Percentiles rank a stretch among this genome's conserved stretches.
These are phyloP conservation scores for Flaveria brownii DNA, from an alignment of 129 eudicot genomes.

Conservation along the genomic window DNA sequence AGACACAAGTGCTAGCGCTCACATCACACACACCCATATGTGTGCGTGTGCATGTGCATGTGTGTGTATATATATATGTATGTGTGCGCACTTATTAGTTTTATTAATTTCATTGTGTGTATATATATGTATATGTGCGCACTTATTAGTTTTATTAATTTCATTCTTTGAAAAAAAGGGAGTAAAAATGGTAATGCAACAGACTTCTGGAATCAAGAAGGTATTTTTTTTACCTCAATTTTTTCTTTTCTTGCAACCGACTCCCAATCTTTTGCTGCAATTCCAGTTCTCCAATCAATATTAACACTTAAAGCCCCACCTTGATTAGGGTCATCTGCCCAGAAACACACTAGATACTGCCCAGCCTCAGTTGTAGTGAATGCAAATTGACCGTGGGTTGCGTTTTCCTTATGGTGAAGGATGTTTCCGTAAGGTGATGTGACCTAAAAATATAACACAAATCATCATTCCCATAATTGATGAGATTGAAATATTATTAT, in stretches of 20 bases:
- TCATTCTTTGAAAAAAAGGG: not conserved
- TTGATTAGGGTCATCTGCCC: slow-evolving; percentile 64
- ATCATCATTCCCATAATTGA: not conserved
- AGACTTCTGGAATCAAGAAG: not conserved
- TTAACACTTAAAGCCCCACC: slow-evolving; percentile 70
- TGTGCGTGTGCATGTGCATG: too few species aligned
- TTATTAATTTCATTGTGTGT: not conserved
- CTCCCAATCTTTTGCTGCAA: slow-evolving; percentile 97
- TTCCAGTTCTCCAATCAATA: slow-evolving; percentile 91
- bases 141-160: not conserved
- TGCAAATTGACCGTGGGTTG: slow-evolving; percentile 87
- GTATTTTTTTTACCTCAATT: slow-evolving; percentile 62
- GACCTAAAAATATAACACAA: slow-evolving; percentile 49
- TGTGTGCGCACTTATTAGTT: too few species aligned
- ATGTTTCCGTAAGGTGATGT: slow-evolving; percentile 88
- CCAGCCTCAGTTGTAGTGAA: slow-evolving; percentile 86
- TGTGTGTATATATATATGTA: too few species aligned
- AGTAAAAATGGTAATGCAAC: not conserved
- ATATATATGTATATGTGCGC: too few species aligned
- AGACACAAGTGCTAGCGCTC: not conserved
- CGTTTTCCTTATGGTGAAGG: slow-evolving; percentile 70
- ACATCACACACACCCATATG: not conserved
- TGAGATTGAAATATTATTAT: not conserved
- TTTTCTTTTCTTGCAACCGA: slow-evolving; percentile 90
- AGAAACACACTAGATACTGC: slow-evolving; percentile 78